These are phyloP conservation scores for Elongisporangium anandrum DNA, from an alignment of 352 stramenopile genomes.

Conservation along the genomic window DNA sequence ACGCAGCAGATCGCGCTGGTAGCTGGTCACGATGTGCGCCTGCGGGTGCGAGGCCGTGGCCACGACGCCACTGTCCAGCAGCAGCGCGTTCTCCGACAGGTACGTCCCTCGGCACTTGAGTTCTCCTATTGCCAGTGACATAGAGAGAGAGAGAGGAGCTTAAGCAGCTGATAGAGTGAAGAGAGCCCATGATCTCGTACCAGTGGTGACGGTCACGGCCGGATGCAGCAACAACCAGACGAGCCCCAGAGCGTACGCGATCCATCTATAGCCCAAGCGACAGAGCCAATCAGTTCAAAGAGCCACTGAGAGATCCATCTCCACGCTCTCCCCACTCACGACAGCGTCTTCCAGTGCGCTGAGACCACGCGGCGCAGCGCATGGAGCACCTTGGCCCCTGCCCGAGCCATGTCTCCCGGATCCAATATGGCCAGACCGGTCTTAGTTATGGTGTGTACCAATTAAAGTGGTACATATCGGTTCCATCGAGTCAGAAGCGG, in stretches of 20 bases:
- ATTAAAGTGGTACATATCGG: background rate
- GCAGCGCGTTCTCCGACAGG: conserved; percentile 86
- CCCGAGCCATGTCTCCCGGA: background rate
- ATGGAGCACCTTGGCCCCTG: background rate
- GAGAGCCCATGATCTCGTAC: conserved; percentile 10
- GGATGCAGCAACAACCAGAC: conserved; percentile 82
- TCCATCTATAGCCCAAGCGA: conserved; percentile 33
- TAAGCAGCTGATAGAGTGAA: background rate
- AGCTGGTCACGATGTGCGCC: conserved; percentile 13
- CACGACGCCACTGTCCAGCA: conserved; percentile 57
- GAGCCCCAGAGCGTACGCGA: conserved; percentile 56
- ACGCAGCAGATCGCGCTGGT: conserved; percentile 35
- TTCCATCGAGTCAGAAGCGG: background rate
- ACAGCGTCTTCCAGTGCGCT: conserved; percentile 30
- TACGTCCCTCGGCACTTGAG: conserved; percentile 83
- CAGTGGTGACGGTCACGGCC: conserved; percentile 69
- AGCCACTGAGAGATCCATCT: background rate
- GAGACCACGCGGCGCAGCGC: conserved; percentile 13
- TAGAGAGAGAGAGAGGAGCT: background rate
- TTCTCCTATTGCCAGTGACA: conserved; percentile 31
- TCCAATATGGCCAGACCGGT: background rate
- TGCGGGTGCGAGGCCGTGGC: conserved; percentile 9
- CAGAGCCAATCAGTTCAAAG: background rate
- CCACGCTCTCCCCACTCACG: conserved; percentile 13
- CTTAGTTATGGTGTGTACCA: background rate